Base-by-base conservation (phyloP, 2,329 filamentous ascomycete species). In the Zasmidium angulare region DNA sequence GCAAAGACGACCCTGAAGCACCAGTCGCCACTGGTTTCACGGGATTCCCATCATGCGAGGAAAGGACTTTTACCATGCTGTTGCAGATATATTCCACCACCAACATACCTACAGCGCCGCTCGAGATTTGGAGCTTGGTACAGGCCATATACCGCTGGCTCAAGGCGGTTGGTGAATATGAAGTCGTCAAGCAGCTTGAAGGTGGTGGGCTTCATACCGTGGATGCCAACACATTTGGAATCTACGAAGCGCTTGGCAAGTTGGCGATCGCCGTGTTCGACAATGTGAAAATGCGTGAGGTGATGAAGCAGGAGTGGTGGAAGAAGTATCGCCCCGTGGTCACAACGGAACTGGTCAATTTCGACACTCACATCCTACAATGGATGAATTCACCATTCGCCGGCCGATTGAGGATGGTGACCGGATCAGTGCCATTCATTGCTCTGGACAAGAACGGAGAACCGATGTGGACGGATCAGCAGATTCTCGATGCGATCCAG, bases 391-490 rank as follows among this genome's bases (percentile, higher is more conserved):
- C 72, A 2, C 69, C 67, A 40, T 56, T 69, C 7, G 61, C 66
- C 12, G 68, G 68, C 11, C 66, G 67, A n/a, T 56, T 75, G 53
- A 68, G 68, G 23, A 63, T 62, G 12, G 40, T 74, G 22, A 63
- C 66, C 3, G 65, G 58, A 14, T 58, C 69, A 31, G 67, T 68
- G 7, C 73, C 73, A 56, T 84, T 98, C 64, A 81, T 98, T 71
- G 87, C 90, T 71, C 84, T 84, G 61, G 85, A 84, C 61, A 86
- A 85, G 66, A 80, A 84, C 56, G 83, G 82, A 70, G 89, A 96
- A 23, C 71, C 71, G 6, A 60, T 71, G 3, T 68, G 73, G 81
- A 89, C 87, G n/a, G 84, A 89, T 60, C 89, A 89, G 68, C 87
- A 74, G 31, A 66, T 74, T 3, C 61, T 72, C 19, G 65, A 62